Percentiles rank a stretch among this genome's conserved stretches.
Conservation (phyloP, 176 grass and related monocot genomes). For the Aegilops longissima region DNA sequence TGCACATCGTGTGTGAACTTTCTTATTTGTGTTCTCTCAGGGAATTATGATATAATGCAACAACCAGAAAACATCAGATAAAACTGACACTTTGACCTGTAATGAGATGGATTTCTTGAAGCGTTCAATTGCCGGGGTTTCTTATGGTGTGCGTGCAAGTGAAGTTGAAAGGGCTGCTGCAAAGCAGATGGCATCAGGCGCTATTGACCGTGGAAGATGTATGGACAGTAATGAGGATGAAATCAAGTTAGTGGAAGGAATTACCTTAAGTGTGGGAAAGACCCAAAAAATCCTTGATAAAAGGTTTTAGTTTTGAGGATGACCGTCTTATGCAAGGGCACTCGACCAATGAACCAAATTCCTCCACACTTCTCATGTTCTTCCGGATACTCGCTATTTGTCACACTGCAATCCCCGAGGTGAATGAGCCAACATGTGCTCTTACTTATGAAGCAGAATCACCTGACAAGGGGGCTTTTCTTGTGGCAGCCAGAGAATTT, state of each 20-base stretch:
- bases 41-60: too few relatives aligned
- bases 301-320: conserved; percentile 92
- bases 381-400: conserved; percentile 93
- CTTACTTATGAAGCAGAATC: conserved; percentile 95
- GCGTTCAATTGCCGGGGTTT: conserved; percentile 83
- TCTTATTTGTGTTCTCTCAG: too few relatives aligned
- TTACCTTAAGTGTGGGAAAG: conserved; percentile 45
- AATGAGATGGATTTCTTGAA: conserved; percentile 99
- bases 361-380: conserved; percentile 58
- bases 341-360: conserved; percentile 81
- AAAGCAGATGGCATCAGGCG: conserved; percentile 76
- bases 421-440: conserved; percentile 70
- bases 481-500: conserved; percentile 97
- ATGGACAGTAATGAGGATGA: conserved; percentile 56
- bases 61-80: conserved; percentile 43
- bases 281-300: conserved; percentile 58
- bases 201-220: conserved; percentile 44
- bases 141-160: conserved; percentile 82
- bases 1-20: too few relatives aligned
- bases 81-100: conserved; percentile 96
- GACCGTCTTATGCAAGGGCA: conserved; percentile 84
- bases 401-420: conserved; percentile 89
- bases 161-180: conserved; percentile 92
- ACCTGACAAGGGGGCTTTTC: conserved; percentile 93
- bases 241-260: conserved; percentile 65